These are phyloP conservation scores for Daldinia vernicosa DNA, from an alignment of 495 filamentous ascomycete genomes.

Conservation along the genomic window DNA sequence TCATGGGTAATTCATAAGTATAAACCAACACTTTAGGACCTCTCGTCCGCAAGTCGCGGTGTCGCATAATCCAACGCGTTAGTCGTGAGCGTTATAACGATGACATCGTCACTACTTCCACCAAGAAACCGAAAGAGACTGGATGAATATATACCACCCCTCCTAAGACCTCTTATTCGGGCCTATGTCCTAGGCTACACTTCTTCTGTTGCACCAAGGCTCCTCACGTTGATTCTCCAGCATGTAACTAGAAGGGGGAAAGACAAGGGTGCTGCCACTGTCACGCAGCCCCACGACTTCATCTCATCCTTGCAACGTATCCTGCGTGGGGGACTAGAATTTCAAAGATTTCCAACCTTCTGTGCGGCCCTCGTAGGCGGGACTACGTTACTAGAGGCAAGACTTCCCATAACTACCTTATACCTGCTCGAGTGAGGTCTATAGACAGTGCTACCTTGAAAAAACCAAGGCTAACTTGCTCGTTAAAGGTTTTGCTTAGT, in stretches of 20 bases:
- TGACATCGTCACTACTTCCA: constrained; percentile 35
- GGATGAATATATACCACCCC: constrained; percentile 51
- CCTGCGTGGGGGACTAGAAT: constrained; percentile 57
- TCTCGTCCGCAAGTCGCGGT: constrained; percentile 24
- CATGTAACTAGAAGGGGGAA: constrained; percentile 55
- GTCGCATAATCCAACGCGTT: constrained; percentile 30
- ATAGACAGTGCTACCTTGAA: not conserved
- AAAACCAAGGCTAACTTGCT: constrained; percentile 25
- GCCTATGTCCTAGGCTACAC: constrained; percentile 81
- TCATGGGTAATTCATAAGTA: constrained; percentile 13
- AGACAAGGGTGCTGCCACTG: constrained; percentile 54
- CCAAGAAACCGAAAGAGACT: constrained; percentile 42
- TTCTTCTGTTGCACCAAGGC: constrained; percentile 71
- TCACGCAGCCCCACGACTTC: constrained; percentile 48
- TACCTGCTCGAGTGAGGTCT: not conserved
- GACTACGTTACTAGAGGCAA: constrained; percentile 74
- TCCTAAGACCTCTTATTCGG: constrained; percentile 68
- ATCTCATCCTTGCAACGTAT: constrained; percentile 53
- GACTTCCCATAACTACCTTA: constrained; percentile 34
- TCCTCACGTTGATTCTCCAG: constrained; percentile 66
- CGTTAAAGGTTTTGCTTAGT: constrained; percentile 34
- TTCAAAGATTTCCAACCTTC: constrained; percentile 79
- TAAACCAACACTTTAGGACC: constrained; percentile 9
- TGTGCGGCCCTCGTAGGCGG: constrained; percentile 81
- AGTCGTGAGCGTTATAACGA: constrained; percentile 27